Percentiles rank a stretch among this genome's conserved stretches.
These are phyloP conservation scores for Bromus sterilis DNA, from an alignment of 176 grass and related monocot genomes.

Conservation along the genomic window DNA sequence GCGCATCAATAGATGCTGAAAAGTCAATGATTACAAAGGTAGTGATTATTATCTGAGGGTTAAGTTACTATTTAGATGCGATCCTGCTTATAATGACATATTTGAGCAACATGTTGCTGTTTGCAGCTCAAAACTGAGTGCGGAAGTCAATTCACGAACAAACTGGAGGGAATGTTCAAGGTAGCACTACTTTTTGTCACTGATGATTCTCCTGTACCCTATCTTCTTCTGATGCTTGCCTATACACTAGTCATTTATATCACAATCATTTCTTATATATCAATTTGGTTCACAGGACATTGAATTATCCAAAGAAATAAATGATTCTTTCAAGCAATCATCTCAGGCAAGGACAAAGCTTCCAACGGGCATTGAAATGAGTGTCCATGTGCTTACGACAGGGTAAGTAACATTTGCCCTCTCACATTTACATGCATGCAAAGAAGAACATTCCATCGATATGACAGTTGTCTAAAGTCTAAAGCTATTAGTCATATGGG, in stretches of 20 bases:
- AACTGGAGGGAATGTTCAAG: constrained; percentile 99
- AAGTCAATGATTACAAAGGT: constrained; percentile 99
- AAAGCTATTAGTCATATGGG: not conserved
- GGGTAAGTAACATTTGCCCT: constrained; percentile 39
- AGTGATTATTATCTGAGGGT: constrained; percentile 20
- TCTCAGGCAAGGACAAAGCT: constrained; percentile 97
- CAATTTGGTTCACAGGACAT: constrained; percentile 55
- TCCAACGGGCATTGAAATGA: constrained; percentile 98
- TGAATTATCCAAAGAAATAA: constrained; percentile 98
- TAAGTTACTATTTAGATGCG: not conserved
- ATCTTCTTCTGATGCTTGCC: not conserved
- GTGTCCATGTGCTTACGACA: constrained; percentile 97
- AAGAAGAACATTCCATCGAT: not conserved
- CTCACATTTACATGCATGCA: not conserved
- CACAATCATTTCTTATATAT: not conserved
- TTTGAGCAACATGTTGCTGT: constrained; percentile 16
- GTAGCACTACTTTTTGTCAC: constrained; percentile 28
- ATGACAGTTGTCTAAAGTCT: not conserved
- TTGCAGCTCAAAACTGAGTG: constrained; percentile 99
- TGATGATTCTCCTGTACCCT: not conserved
- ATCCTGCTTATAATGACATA: constrained; percentile 1
- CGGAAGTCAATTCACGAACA: constrained; percentile 99
- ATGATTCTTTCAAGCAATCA: constrained; percentile 99
- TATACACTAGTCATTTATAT: not conserved
- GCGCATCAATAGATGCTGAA: constrained; percentile 96